Conservation (phyloP, 768 basidiomycete species). For the Mrakia frigida region DNA sequence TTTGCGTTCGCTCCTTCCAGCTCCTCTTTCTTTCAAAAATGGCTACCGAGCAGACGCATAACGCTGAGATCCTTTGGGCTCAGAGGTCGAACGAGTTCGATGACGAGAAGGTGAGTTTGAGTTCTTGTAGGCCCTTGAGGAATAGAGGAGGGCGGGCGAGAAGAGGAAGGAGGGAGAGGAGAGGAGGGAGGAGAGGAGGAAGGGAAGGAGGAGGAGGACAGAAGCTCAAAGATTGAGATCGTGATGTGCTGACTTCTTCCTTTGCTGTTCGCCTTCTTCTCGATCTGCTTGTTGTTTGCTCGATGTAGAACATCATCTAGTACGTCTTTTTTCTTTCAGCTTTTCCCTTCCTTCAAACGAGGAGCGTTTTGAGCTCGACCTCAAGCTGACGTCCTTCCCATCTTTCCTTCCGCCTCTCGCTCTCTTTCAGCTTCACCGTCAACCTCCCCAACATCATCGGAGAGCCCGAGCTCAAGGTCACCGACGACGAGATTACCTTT, state of each 20-base stretch:
- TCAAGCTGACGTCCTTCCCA: not conserved
- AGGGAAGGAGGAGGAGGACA: not conserved
- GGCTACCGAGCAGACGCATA: conserved; percentile 19
- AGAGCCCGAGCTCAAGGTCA: conserved; percentile 44
- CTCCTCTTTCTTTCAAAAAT: conserved; percentile 8
- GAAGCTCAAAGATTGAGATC: not conserved
- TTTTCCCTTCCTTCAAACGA: conserved; percentile 43
- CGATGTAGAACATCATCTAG: conserved; percentile 71
- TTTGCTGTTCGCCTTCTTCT: not conserved
- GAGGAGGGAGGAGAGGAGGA: not conserved
- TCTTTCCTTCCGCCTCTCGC: not conserved
- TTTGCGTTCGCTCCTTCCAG: not conserved
- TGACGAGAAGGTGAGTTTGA: conserved; percentile 59
- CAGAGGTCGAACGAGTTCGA: conserved; percentile 71
- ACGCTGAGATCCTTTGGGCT: conserved; percentile 83
- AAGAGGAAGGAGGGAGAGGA: not conserved
- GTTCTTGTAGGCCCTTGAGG: not conserved
- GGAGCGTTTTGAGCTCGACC: not conserved
- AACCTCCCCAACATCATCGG: conserved; percentile 36
- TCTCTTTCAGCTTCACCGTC: conserved; percentile 29
- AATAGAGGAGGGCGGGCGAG: not conserved
- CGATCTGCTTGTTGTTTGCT: not conserved
- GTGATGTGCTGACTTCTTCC: not conserved
- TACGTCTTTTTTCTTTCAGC: not conserved
- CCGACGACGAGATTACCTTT: conserved; percentile 45